Percentiles rank a stretch among this genome's conserved stretches.
phyloP scores from a whole-genome alignment of 805 yeast genomes.

The Saturnispora halmiae region DNA sequence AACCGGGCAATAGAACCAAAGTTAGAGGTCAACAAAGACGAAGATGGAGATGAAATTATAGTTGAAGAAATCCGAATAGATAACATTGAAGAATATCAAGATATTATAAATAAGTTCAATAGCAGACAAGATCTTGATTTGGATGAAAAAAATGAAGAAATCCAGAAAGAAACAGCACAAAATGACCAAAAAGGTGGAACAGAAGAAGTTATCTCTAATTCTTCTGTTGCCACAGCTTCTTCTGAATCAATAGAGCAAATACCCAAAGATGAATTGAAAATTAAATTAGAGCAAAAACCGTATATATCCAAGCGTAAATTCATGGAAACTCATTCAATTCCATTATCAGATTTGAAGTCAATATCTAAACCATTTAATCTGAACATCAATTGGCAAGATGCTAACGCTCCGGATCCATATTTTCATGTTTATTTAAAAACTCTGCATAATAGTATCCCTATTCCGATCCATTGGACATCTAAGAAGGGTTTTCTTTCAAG shows the following conservation, averaged over 20 bases:
- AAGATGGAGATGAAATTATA: constrained; percentile 5
- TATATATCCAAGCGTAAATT: constrained; percentile 41
- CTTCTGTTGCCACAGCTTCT: not conserved
- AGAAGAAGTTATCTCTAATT: not conserved
- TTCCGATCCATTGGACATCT: constrained; percentile 78
- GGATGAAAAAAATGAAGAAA: constrained; percentile 5
- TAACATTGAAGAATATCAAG: constrained; percentile 15
- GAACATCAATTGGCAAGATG: constrained; percentile 74
- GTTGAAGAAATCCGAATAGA: constrained; percentile 9
- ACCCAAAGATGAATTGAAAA: not conserved
- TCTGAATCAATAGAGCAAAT: not conserved
- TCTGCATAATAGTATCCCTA: constrained; percentile 56
- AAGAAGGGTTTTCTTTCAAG: constrained; percentile 67
- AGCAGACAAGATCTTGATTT: constrained; percentile 8
- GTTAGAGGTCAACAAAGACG: not conserved
- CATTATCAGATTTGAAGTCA: constrained; percentile 61
- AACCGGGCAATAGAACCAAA: not conserved
- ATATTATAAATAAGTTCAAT: constrained; percentile 20
- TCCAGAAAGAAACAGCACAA: not conserved
- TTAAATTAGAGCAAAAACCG: not conserved
- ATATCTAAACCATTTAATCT: constrained; percentile 51
- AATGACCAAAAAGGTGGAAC: not conserved
- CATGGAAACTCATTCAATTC: constrained; percentile 44
- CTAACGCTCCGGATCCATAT: constrained; percentile 72
- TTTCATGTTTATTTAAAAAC: constrained; percentile 57